phyloP scores from a whole-genome alignment of 1,284 basidiomycete genomes.

The Singerocomus inundabilis region DNA sequence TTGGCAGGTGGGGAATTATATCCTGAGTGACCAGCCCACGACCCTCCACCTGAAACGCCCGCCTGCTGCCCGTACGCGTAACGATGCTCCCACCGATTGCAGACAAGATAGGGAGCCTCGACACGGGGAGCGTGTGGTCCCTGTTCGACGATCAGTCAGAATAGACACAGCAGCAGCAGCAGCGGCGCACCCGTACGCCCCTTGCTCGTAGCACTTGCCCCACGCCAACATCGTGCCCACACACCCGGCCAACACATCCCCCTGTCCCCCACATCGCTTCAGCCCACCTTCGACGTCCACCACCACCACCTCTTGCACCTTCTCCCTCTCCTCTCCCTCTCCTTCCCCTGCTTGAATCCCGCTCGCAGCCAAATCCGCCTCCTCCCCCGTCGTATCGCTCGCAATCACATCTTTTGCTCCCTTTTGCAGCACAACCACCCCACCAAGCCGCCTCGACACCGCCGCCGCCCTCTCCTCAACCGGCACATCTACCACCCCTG shows the following conservation, averaged over 20 bases:
- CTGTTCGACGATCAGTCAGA: conserved; percentile 27
- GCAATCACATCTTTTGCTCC: conserved; percentile 73
- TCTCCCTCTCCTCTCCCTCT: conserved; percentile 41
- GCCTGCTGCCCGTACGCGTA: conserved; percentile 77
- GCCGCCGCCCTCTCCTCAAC: conserved; percentile 52
- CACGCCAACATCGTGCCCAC: conserved; percentile 91
- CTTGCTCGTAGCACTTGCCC: conserved; percentile 89
- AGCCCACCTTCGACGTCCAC: conserved; percentile 77
- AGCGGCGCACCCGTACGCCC: conserved; percentile 62
- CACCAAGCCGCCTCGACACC: conserved; percentile 75
- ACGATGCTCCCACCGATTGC: conserved; percentile 88
- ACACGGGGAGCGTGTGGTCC: conserved; percentile 51
- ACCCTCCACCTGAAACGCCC: conserved; percentile 74
- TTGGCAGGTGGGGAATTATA: conserved; percentile 76
- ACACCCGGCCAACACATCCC: conserved; percentile 87
- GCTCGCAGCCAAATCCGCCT: conserved; percentile 42
- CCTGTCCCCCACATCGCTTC: conserved; percentile 95
- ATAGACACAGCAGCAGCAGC: neutral
- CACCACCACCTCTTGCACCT: conserved; percentile 55
- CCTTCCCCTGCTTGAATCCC: conserved; percentile 37
- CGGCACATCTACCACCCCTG: conserved; percentile 56
- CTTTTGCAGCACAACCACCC: conserved; percentile 92
- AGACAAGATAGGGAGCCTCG: conserved; percentile 77
- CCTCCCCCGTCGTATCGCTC: conserved; percentile 58
- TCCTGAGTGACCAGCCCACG: conserved; percentile 89